Percentiles rank a stretch among this genome's conserved stretches.
phyloP scores from a whole-genome alignment of 208 protist genomes.

The Phytomonas francai region DNA sequence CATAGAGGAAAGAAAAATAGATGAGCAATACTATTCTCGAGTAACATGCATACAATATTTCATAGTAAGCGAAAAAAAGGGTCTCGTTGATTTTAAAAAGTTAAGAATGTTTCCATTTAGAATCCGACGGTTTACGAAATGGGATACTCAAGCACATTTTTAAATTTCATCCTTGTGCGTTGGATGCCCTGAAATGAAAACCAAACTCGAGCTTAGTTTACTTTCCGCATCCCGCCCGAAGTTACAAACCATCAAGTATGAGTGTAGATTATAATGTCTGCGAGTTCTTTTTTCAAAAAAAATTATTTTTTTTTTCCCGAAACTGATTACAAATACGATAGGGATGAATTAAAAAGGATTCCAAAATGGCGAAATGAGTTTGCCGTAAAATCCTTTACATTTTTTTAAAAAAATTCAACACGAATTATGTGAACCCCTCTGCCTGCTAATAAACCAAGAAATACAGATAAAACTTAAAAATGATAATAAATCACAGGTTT shows the following conservation, averaged over 20 bases:
- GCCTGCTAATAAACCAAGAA: neutral
- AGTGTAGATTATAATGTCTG: slow-evolving; percentile 7
- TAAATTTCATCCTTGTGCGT: neutral
- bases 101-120: neutral
- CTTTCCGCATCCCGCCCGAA: neutral
- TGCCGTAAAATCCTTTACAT: too few relatives aligned
- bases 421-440: neutral
- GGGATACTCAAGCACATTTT: neutral
- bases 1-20: neutral
- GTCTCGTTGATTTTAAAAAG: neutral
- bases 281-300: neutral
- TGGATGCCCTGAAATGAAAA: too few relatives aligned
- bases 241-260: neutral
- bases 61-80: neutral
- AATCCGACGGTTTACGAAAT: neutral
- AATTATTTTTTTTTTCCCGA: neutral
- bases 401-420: neutral
- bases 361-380: too few relatives aligned
- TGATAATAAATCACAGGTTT: neutral
- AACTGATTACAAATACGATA: slow-evolving; percentile 5
- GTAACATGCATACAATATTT: neutral
- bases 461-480: neutral
- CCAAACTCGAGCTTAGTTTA: too few relatives aligned
- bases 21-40: neutral
- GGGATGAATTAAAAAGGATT: neutral